These are phyloP conservation scores for Heracleum sosnowskyi DNA, from an alignment of 129 eudicot species.

Conservation along the genomic window DNA sequence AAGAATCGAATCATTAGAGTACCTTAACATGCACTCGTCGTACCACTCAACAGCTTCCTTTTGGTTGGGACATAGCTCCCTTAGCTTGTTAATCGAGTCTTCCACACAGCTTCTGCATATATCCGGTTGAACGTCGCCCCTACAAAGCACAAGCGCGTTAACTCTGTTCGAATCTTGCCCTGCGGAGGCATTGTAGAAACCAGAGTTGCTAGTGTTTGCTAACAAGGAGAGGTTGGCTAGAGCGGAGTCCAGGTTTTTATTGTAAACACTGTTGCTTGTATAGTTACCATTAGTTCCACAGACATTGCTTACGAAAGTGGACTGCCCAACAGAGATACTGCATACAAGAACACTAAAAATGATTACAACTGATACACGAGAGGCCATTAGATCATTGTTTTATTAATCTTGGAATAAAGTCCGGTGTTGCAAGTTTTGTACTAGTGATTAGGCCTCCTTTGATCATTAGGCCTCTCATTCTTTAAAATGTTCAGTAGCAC, in stretches of 20 bases:
- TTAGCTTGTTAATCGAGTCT: background rate
- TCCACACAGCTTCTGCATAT: slow-evolving; percentile 24
- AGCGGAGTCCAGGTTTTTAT: background rate
- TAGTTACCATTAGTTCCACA: slow-evolving; percentile 7
- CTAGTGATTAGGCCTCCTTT: background rate
- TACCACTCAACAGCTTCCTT: slow-evolving; percentile 28
- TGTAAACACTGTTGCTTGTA: background rate
- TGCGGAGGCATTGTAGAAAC: slow-evolving; percentile 21
- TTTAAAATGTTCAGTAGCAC: too few relatives aligned
- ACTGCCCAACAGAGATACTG: background rate
- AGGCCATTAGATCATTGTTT: background rate
- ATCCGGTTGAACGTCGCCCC: slow-evolving; percentile 28
- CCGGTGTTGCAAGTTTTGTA: background rate
- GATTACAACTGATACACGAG: background rate
- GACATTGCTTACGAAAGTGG: background rate
- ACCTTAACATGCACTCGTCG: slow-evolving; percentile 28
- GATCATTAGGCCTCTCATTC: background rate
- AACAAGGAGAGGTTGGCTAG: background rate
- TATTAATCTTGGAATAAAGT: background rate
- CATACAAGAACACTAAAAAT: background rate
- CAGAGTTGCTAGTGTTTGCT: background rate
- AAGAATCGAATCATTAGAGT: slow-evolving; percentile 22
- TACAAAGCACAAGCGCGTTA: slow-evolving; percentile 30
- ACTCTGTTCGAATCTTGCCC: slow-evolving; percentile 19
- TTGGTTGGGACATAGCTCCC: slow-evolving; percentile 21